These are phyloP conservation scores for Bonia amplexicaulis DNA, from an alignment of 176 grass and related monocot species.

Conservation along the genomic window DNA sequence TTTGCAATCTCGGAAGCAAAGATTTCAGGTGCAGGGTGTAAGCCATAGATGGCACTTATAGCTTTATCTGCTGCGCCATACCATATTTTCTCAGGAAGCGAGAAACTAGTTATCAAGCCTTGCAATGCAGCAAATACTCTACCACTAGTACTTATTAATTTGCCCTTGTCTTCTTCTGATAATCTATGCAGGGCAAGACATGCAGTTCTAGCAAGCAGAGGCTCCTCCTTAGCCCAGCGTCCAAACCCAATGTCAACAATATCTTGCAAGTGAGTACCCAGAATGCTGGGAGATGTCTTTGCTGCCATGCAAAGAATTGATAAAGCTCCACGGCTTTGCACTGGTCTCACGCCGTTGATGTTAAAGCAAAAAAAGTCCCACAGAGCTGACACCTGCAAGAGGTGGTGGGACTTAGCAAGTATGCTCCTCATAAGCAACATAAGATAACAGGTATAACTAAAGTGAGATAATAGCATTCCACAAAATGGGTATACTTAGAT, in stretches of 20 bases:
- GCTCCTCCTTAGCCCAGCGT: constrained; percentile 85
- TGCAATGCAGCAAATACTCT: constrained; percentile 69
- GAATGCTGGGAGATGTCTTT: constrained; percentile 70
- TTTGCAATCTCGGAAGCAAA: constrained; percentile 78
- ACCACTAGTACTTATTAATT: constrained; percentile 48
- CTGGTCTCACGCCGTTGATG: constrained; percentile 56
- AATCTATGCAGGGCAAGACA: constrained; percentile 82
- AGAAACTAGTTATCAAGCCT: constrained; percentile 61
- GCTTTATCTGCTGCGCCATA: constrained; percentile 83
- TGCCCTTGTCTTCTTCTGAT: constrained; percentile 85
- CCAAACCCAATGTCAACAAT: constrained; percentile 98
- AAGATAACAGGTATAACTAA: background rate
- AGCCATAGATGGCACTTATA: constrained; percentile 65
- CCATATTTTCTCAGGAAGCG: constrained; percentile 85
- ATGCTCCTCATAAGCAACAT: background rate
- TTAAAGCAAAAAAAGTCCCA: constrained; percentile 95
- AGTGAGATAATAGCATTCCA: background rate
- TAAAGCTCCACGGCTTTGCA: constrained; percentile 79
- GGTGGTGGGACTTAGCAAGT: background rate
- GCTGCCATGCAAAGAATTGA: constrained; percentile 95
- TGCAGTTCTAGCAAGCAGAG: constrained; percentile 87
- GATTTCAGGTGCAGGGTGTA: constrained; percentile 74
- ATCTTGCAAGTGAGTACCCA: constrained; percentile 77
- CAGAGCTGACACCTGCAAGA: constrained; percentile 62
- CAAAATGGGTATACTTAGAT: background rate